Base-by-base conservation (phyloP, 441 rosid genomes). In the Euphorbia schlechtendalii region DNA sequence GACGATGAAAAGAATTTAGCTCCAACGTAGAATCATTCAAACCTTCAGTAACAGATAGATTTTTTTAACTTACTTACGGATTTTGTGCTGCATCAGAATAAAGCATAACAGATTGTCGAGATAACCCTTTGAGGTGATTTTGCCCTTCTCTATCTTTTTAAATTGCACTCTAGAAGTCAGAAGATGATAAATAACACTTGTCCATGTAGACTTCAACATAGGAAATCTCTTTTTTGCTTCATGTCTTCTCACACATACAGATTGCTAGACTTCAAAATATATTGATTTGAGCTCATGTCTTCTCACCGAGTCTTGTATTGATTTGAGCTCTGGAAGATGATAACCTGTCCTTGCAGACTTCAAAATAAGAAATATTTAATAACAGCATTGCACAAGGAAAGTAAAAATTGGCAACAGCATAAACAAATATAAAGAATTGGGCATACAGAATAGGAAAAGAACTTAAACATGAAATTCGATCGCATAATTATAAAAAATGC, bases 181-280 rank as follows among this genome's bases (percentile, higher is more conserved):
- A n/a, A n/a, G n/a, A n/a, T n/a, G n/a, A n/a, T n/a, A n/a, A n/a
- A n/a, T 81, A 84, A 56, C 99, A 90, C 68, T 83, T 84, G 28
- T 90, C 99, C 93, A 90, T 69, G 63, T 93, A 93, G 63, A 93
- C 89, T 85, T 93, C 96, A 70, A 84, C 90, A 68, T 87, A 90
- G 13, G 96, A 94, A 74, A 90, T 74, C 70, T 89, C 93, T 8
- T 55, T 85, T 32, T 43, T 77, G 46, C 82, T 81, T n/a, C 81
- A 79, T 9, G 73, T 82, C 59, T 57, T 72, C 17, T 79, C 78
- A 61, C 89, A 81, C 69, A 74, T 54, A 2, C 84, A 82, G 60
- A 94, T 75, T 61, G n/a, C n/a, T n/a, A n/a, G n/a, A n/a, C n/a
- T n/a, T n/a, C n/a, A n/a, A n/a, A n/a, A n/a, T n/a, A n/a, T n/a